These are phyloP conservation scores for Cerioporus squamosus DNA, from an alignment of 1,284 basidiomycete species.

Conservation along the genomic window DNA sequence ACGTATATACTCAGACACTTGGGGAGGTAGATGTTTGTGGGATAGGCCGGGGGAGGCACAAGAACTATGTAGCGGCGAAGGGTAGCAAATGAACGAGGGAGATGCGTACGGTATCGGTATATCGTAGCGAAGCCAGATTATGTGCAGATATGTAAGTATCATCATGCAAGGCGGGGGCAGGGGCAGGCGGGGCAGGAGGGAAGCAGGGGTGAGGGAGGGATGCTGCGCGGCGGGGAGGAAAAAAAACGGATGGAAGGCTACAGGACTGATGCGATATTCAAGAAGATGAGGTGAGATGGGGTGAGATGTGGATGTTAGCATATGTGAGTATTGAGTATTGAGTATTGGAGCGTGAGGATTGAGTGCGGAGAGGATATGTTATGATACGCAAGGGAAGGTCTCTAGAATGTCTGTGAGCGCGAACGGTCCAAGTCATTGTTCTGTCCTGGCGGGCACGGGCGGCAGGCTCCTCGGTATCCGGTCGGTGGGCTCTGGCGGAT, in stretches of 20 bases:
- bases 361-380: too few species aligned
- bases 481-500: constrained; percentile 22
- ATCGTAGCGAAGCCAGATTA: constrained; percentile 1
- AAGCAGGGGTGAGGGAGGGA: too few species aligned
- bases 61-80: too few species aligned
- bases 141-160: constrained; percentile 1
- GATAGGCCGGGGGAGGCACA: too few species aligned
- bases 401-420: neutral
- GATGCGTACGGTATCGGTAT: neutral
- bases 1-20: neutral
- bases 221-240: neutral
- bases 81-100: neutral
- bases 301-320: neutral
- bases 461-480: constrained; percentile 1
- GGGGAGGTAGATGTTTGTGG: too few species aligned
- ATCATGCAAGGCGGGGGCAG: neutral
- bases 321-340: too few species aligned
- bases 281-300: neutral
- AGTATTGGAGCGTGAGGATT: too few species aligned
- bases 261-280: neutral
- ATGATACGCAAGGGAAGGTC: neutral
- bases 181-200: too few species aligned
- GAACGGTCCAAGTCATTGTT: constrained; percentile 3
- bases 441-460: constrained; percentile 12
- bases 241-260: neutral